phyloP scores from a whole-genome alignment of 2,329 filamentous ascomycete species.

The Alternaria sp. region DNA sequence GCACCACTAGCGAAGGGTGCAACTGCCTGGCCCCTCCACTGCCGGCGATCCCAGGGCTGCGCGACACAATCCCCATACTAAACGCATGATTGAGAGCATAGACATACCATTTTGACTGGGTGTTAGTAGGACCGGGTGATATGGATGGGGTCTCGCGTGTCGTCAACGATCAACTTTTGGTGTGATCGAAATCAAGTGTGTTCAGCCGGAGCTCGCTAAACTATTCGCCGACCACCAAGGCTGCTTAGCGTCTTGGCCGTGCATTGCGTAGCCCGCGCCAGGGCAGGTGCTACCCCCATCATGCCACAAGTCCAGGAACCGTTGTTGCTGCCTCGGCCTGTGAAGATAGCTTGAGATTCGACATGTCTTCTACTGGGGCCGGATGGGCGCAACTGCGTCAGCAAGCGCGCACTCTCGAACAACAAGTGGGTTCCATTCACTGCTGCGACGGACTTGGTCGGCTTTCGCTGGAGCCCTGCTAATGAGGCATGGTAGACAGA shows the following conservation, averaged over 20 bases:
- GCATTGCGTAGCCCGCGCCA: slow-evolving; percentile 30
- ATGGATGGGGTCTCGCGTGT: slow-evolving; percentile 52
- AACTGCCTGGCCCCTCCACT: slow-evolving; percentile 27
- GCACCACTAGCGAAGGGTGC: slow-evolving; percentile 29
- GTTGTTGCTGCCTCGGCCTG: slow-evolving; percentile 19
- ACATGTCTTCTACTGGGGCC: slow-evolving; percentile 53
- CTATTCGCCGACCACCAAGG: slow-evolving; percentile 12
- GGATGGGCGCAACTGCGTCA: slow-evolving; percentile 94
- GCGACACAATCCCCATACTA: slow-evolving; percentile 20
- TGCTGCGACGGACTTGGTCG: slow-evolving; percentile 25
- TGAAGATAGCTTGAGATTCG: slow-evolving; percentile 1
- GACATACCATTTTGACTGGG: slow-evolving; percentile 52
- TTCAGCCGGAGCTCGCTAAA: slow-evolving; percentile 32
- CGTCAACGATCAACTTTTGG: slow-evolving; percentile 39
- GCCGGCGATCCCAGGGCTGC: slow-evolving; percentile 17
- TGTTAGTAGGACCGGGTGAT: slow-evolving; percentile 49
- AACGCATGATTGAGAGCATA: slow-evolving; percentile 26
- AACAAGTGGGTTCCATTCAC: slow-evolving; percentile 69
- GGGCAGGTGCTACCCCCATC: slow-evolving; percentile 30
- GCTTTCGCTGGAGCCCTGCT: slow-evolving; percentile 29
- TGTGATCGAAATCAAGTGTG: slow-evolving; percentile 38
- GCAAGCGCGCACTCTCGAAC: slow-evolving; percentile 87
- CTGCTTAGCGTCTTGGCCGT: slow-evolving; percentile 35
- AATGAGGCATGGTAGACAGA: slow-evolving; percentile 71
- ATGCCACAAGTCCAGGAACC: slow-evolving; percentile 33